Conservation (phyloP, 805 yeast species). For the Nakazawaea siamensis region DNA sequence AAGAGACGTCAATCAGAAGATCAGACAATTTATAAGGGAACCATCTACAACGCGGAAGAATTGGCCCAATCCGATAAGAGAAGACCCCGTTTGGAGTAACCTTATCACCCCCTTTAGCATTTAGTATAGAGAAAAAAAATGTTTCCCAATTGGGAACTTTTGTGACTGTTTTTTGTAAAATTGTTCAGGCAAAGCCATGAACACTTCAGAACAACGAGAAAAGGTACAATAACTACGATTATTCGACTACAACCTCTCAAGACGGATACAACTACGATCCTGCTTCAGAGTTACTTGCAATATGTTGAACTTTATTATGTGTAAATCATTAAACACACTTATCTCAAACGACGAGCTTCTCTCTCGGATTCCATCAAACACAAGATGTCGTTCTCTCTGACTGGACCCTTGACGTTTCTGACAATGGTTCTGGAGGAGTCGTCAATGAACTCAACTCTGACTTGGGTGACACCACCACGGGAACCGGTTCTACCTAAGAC, state of each 20-base stretch:
- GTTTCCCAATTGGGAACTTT: too few relatives aligned
- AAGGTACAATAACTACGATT: too few relatives aligned
- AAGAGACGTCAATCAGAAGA: slow-evolving; percentile 8
- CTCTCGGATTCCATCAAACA: slow-evolving; percentile 99
- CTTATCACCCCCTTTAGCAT: too few relatives aligned
- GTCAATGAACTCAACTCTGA: slow-evolving; percentile 94
- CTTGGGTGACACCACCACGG: slow-evolving; percentile 99
- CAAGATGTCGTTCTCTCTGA: slow-evolving; percentile 95
- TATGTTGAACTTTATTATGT: background rate
- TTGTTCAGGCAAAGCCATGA: too few relatives aligned
- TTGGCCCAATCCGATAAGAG: too few relatives aligned
- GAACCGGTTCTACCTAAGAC: slow-evolving; percentile 99
- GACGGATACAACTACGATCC: too few relatives aligned
- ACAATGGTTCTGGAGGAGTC: slow-evolving; percentile 92
- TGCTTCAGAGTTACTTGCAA: background rate
- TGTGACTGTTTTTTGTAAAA: too few relatives aligned
- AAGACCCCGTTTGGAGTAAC: too few relatives aligned
- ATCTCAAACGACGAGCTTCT: slow-evolving; percentile 96
- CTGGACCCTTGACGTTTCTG: slow-evolving; percentile 97
- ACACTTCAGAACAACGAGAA: too few relatives aligned
- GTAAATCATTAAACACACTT: slow-evolving; percentile 20
- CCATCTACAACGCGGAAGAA: slow-evolving; percentile 3
- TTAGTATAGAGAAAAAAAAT: too few relatives aligned
- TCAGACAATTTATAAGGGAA: too few relatives aligned
- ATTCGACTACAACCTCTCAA: too few relatives aligned